These are phyloP conservation scores for Kingdonia uniflora DNA, from an alignment of 164 flowering plant species.

Conservation along the genomic window DNA sequence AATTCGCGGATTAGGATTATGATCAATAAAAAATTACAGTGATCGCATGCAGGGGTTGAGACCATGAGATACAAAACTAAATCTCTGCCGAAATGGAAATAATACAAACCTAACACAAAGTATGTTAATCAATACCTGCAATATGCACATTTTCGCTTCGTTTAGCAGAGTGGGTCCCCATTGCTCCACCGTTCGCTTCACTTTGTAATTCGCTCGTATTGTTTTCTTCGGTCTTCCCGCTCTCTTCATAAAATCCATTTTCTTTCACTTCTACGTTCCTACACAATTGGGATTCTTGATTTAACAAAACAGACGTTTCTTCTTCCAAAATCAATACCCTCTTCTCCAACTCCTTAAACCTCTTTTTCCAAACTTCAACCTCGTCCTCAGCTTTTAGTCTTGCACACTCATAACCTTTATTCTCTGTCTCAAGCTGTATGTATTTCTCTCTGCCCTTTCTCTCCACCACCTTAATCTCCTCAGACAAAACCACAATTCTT, in stretches of 20 bases:
- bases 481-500: slow-evolving; percentile 1
- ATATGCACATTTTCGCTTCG: slow-evolving; percentile 3
- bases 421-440: slow-evolving; percentile 29
- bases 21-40: no score
- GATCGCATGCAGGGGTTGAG: no score
- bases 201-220: background rate
- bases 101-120: background rate
- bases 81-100: no score
- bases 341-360: slow-evolving; percentile 23
- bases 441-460: slow-evolving; percentile 13
- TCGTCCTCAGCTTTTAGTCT: slow-evolving; percentile 37
- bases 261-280: slow-evolving; percentile 1
- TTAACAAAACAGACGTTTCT: background rate
- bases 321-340: slow-evolving; percentile 12
- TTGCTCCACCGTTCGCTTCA: slow-evolving; percentile 2
- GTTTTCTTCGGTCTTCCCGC: slow-evolving; percentile 1
- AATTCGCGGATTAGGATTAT: no score
- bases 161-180: slow-evolving; percentile 6
- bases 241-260: background rate
- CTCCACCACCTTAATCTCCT: slow-evolving; percentile 11
- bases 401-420: slow-evolving; percentile 29
- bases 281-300: slow-evolving; percentile 1
- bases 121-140: slow-evolving; percentile 13
- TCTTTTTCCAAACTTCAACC: slow-evolving; percentile 26
- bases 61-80: no score